Percentiles rank a stretch among this genome's conserved stretches.
Evolutionary conservation across 202 grass and related monocot genomes (phyloP).

Genomic region (Schoenoplectus tabernaemontani): DNA sequence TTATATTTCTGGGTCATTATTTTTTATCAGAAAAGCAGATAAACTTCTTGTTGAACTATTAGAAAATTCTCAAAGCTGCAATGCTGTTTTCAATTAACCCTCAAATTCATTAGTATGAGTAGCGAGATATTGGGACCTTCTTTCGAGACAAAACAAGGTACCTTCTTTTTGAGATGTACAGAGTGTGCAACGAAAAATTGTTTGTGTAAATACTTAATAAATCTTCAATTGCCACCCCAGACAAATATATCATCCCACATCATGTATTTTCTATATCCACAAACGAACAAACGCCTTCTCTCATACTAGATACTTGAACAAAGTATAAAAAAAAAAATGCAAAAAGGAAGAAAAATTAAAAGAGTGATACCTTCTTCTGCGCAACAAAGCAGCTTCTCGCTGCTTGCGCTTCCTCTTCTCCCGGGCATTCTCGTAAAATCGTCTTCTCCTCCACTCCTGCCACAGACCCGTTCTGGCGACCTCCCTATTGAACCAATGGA

Average conservation of each 20-base stretch:
- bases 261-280: background rate
- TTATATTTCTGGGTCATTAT: background rate
- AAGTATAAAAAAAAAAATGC: no score
- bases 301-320: no score
- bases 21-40: background rate
- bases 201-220: background rate
- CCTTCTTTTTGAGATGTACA: no score
- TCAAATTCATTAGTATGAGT: background rate
- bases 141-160: no score
- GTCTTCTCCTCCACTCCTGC: slow-evolving; percentile 38
- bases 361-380: slow-evolving; percentile 19
- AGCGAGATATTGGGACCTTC: no score
- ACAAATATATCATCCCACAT: background rate
- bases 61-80: no score
- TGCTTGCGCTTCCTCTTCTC: slow-evolving; percentile 47
- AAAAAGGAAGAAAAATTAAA: background rate
- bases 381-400: slow-evolving; percentile 8
- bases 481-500: slow-evolving; percentile 31
- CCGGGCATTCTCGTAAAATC: slow-evolving; percentile 39
- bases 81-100: no score
- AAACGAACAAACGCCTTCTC: background rate
- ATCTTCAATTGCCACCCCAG: background rate
- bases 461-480: slow-evolving; percentile 27
- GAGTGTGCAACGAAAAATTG: background rate
- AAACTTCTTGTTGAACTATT: no score